Conservation (phyloP, 805 yeast genomes). For the Wickerhamomyces alni region DNA sequence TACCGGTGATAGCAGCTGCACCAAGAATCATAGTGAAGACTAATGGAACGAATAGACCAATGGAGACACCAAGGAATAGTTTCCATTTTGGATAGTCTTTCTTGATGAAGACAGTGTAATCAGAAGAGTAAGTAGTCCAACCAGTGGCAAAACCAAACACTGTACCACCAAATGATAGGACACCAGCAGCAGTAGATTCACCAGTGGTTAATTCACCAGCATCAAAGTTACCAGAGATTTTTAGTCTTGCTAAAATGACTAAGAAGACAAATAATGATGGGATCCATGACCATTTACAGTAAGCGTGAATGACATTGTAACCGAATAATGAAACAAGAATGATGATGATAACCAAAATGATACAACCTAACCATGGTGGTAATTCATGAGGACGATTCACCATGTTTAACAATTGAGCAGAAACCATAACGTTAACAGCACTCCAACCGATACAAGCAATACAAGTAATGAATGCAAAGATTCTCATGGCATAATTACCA, state of each 20-base stretch:
- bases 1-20: constrained; percentile 79
- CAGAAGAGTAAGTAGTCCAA: constrained; percentile 91
- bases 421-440: constrained; percentile 84
- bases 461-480: constrained; percentile 71
- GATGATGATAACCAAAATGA: constrained; percentile 63
- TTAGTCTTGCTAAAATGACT: constrained; percentile 72
- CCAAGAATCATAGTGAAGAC: constrained; percentile 74
- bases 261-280: constrained; percentile 71
- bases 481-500: constrained; percentile 71
- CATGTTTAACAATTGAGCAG: constrained; percentile 77
- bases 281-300: constrained; percentile 86
- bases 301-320: constrained; percentile 71
- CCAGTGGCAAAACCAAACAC: constrained; percentile 88
- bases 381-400: constrained; percentile 53
- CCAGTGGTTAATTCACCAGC: constrained; percentile 51
- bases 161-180: constrained; percentile 77
- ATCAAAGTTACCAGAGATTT: constrained; percentile 57
- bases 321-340: constrained; percentile 78
- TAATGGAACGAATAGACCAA: constrained; percentile 65
- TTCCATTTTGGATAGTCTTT: constrained; percentile 49
- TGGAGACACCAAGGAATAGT: constrained; percentile 57
- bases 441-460: constrained; percentile 95
- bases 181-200: constrained; percentile 63
- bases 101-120: constrained; percentile 86
- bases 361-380: constrained; percentile 90